A percentile compares a stretch with the other conserved stretches of the same genome.
Conservation (phyloP, 148 eudicot genomes). For the Agrostemma githago region DNA sequence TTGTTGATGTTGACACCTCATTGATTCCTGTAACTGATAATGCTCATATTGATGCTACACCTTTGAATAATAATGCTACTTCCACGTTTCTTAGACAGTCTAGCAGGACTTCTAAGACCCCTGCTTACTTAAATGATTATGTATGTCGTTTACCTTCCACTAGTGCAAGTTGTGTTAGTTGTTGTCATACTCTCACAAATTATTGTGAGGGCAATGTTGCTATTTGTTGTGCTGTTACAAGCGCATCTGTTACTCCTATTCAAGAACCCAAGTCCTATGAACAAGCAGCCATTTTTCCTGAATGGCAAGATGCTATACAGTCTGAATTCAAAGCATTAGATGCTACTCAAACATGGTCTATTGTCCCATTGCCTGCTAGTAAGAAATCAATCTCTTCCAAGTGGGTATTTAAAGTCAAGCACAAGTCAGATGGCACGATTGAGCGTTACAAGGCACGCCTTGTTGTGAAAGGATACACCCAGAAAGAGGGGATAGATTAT, state of each 20-base stretch:
- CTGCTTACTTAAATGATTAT: not conserved
- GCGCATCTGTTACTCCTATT: too few species aligned
- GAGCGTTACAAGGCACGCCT: not conserved
- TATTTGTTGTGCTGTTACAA: too few species aligned
- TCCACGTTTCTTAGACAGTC: not conserved
- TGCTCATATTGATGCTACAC: too few species aligned
- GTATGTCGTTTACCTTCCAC: too few species aligned
- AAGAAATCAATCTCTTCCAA: not conserved
- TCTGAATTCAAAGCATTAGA: not conserved
- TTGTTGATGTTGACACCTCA: too few species aligned
- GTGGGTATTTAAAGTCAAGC: not conserved
- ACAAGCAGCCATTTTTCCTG: not conserved
- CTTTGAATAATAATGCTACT: too few species aligned
- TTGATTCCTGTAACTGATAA: too few species aligned
- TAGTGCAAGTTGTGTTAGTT: too few species aligned
- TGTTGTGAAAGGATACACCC: not conserved
- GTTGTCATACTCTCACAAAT: not conserved
- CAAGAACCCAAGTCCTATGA: not conserved
- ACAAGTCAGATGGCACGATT: not conserved
- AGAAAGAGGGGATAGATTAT: not conserved
- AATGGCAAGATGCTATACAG: not conserved
- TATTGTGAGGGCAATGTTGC: not conserved
- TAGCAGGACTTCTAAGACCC: not conserved
- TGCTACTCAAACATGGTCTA: not conserved
- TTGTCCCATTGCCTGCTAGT: not conserved